Evolutionary conservation across 2,329 filamentous ascomycete genomes (phyloP).

Genomic region (Raffaelea arxii): DNA sequence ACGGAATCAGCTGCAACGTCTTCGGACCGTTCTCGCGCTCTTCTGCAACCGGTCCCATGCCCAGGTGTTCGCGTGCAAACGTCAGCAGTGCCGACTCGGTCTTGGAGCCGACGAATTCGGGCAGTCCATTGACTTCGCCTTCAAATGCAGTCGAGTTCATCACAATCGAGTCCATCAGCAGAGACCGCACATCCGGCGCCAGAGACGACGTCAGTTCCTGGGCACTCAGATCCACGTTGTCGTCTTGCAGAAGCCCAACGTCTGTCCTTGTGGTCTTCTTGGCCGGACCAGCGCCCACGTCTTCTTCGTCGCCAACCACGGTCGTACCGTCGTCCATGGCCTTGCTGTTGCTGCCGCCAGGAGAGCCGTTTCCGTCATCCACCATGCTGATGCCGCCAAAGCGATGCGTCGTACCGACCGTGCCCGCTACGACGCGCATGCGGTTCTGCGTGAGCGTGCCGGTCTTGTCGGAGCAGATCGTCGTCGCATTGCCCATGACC

Average conservation of each 20-base stretch:
- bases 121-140: slow-evolving; percentile 56
- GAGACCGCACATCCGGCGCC: slow-evolving; percentile 34
- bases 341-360: slow-evolving; percentile 17
- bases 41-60: slow-evolving; percentile 54
- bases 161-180: slow-evolving; percentile 50
- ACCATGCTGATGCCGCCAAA: slow-evolving; percentile 33
- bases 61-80: slow-evolving; percentile 56
- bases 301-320: neutral
- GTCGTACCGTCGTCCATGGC: slow-evolving; percentile 6
- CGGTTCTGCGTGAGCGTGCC: slow-evolving; percentile 60
- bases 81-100: slow-evolving; percentile 67
- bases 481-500: slow-evolving; percentile 62
- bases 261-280: too few relatives aligned
- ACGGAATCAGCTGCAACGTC: slow-evolving; percentile 60
- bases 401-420: slow-evolving; percentile 43
- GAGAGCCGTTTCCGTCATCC: slow-evolving; percentile 10
- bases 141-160: slow-evolving; percentile 69
- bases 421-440: slow-evolving; percentile 56
- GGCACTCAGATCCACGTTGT: slow-evolving; percentile 27
- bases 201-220: slow-evolving; percentile 39
- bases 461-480: slow-evolving; percentile 59
- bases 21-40: slow-evolving; percentile 41
- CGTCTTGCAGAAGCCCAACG: slow-evolving; percentile 4
- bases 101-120: slow-evolving; percentile 66
- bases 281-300: neutral